These are phyloP conservation scores for Aspergillus chevalieri DNA, from an alignment of 2,329 filamentous ascomycete species.

Conservation along the genomic window DNA sequence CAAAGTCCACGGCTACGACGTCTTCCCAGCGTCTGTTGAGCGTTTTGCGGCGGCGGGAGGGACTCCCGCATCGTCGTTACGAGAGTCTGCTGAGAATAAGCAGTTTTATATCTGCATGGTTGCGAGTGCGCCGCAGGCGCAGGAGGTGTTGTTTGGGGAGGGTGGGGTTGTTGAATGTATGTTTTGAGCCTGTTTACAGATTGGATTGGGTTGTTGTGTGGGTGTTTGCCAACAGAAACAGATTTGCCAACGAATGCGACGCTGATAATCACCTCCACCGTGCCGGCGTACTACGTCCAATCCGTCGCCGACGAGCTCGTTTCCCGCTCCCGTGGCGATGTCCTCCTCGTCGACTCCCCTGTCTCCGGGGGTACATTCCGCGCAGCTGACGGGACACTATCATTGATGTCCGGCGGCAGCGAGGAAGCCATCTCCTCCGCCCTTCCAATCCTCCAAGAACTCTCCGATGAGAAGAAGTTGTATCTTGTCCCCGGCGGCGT, in stretches of 20 bases:
- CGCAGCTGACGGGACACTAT: conserved; percentile 65
- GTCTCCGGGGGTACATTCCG: conserved; percentile 65
- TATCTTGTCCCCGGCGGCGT: conserved; percentile 57
- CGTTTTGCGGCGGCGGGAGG: conserved; percentile 61
- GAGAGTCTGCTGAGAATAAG: conserved; percentile 55
- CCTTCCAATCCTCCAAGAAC: conserved; percentile 29
- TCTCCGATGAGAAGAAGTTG: conserved; percentile 56
- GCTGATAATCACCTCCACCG: conserved; percentile 64
- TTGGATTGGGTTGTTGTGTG: not conserved
- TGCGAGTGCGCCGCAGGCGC: conserved; percentile 63
- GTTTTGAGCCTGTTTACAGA: not conserved
- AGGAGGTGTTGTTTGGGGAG: conserved; percentile 58
- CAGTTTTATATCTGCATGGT: conserved; percentile 68
- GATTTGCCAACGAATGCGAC: conserved; percentile 53
- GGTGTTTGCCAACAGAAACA: conserved; percentile 13
- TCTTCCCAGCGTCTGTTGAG: conserved; percentile 61
- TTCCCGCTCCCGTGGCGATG: conserved; percentile 53
- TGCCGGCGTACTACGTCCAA: conserved; percentile 60
- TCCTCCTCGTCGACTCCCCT: conserved; percentile 64
- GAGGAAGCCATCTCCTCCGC: too few species aligned
- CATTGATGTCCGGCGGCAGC: conserved; percentile 63
- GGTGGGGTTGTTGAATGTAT: conserved; percentile 42
- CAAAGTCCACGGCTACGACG: conserved; percentile 64
- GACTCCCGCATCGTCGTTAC: conserved; percentile 52
- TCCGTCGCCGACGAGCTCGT: conserved; percentile 54